phyloP scores from a whole-genome alignment of 225 moss, liverwort and hornwort species.

The Polytrichum formosum region DNA sequence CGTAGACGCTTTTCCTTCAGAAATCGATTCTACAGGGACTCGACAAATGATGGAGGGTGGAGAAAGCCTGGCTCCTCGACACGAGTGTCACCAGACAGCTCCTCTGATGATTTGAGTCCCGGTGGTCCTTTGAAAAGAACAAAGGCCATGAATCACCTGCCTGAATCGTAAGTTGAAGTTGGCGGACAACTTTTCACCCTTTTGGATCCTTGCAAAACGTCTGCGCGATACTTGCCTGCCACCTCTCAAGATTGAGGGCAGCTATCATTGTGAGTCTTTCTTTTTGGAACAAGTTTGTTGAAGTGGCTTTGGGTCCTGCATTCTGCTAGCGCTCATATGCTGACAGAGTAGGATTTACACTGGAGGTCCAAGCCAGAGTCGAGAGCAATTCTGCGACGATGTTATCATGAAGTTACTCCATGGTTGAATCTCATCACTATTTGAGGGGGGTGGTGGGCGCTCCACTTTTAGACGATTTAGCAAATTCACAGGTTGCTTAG shows the following conservation, averaged over 20 bases:
- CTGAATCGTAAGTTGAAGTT: background rate
- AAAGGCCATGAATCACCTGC: background rate
- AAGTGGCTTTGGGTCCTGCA: background rate
- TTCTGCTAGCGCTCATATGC: background rate
- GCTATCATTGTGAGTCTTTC: background rate
- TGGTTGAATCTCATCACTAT: background rate
- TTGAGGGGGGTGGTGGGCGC: background rate
- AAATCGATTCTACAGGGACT: slow-evolving; percentile 24
- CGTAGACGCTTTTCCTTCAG: slow-evolving; percentile 37
- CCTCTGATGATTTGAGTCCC: slow-evolving; percentile 19
- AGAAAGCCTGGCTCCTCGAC: slow-evolving; percentile 29
- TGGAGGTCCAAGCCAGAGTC: background rate
- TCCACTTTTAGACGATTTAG: background rate
- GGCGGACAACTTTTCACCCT: background rate
- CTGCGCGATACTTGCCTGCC: background rate
- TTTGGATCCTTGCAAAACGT: no score
- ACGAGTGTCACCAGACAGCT: slow-evolving; percentile 37
- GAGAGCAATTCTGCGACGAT: no score
- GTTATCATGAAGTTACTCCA: no score
- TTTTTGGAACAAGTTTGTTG: background rate
- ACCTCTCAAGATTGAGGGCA: background rate
- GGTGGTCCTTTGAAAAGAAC: slow-evolving; percentile 12
- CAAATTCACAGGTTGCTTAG: no score
- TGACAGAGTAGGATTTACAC: background rate
- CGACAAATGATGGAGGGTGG: slow-evolving; percentile 19